Percentiles rank a stretch among this genome's conserved stretches.
These are phyloP conservation scores for Elaeagnus macrophylla DNA, from an alignment of 306 rosid genomes.

Conservation along the genomic window DNA sequence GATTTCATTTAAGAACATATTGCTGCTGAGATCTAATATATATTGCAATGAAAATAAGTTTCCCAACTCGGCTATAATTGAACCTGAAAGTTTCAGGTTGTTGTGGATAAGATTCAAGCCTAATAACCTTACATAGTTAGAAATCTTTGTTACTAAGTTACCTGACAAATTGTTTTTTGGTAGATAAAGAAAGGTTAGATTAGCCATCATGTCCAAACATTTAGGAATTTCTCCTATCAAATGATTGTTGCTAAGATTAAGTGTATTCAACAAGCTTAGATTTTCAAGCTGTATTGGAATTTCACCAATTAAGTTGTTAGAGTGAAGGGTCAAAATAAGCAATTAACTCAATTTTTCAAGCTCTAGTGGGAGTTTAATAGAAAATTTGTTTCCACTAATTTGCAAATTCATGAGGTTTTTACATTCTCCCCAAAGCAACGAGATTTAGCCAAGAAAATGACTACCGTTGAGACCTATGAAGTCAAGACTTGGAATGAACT, in stretches of 20 bases:
- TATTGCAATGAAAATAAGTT: conserved; percentile 23
- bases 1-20: conserved; percentile 36
- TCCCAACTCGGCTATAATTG: conserved; percentile 40
- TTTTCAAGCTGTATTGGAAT: conserved; percentile 36
- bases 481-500: neutral
- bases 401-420: conserved; percentile 29
- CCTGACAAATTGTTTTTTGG: conserved; percentile 36
- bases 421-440: conserved; percentile 38
- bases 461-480: conserved; percentile 18
- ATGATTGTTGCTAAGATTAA: conserved; percentile 39
- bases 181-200: conserved; percentile 29
- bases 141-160: conserved; percentile 27
- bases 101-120: conserved; percentile 46
- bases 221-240: conserved; percentile 35
- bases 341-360: conserved; percentile 28
- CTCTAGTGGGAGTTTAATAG: conserved; percentile 39
- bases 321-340: conserved; percentile 17
- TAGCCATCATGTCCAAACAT: conserved; percentile 17
- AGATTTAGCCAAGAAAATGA: conserved; percentile 36
- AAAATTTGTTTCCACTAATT: conserved; percentile 37
- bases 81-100: conserved; percentile 33
- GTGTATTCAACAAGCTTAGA: conserved; percentile 14
- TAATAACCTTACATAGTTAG: conserved; percentile 10
- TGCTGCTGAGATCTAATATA: conserved; percentile 46
- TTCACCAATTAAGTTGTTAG: conserved; percentile 30